A percentile compares a stretch with the other conserved stretches of the same genome.
These are phyloP conservation scores for Cystobasidium tubakii DNA, from an alignment of 768 basidiomycete genomes.

Conservation along the genomic window DNA sequence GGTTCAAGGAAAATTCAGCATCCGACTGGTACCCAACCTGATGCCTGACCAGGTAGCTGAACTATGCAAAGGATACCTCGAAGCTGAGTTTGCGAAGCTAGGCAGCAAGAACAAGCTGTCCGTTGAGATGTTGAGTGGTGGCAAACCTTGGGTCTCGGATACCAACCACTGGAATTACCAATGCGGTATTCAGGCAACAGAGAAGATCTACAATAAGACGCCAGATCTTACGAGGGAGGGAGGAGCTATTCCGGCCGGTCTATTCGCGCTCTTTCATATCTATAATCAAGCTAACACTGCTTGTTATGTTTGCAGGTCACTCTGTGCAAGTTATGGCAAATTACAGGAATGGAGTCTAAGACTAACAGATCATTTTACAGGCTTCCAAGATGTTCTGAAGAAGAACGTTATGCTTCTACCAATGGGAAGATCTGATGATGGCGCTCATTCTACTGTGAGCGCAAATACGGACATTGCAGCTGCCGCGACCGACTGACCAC, in stretches of 20 bases:
- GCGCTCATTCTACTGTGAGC: slow-evolving; percentile 64
- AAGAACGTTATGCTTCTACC: slow-evolving; percentile 84
- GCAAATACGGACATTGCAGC: no score
- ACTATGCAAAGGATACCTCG: slow-evolving; percentile 64
- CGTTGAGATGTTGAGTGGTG: slow-evolving; percentile 69
- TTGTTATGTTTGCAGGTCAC: not conserved
- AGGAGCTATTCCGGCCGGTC: slow-evolving; percentile 76
- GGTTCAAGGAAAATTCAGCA: slow-evolving; percentile 74
- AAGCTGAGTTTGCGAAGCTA: slow-evolving; percentile 75
- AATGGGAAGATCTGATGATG: slow-evolving; percentile 62
- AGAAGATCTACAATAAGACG: slow-evolving; percentile 61
- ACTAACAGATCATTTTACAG: not conserved
- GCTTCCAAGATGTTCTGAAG: slow-evolving; percentile 74
- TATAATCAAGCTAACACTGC: not conserved
- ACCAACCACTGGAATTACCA: slow-evolving; percentile 77
- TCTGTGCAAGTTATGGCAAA: not conserved
- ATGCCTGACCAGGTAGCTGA: slow-evolving; percentile 68
- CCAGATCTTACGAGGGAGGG: slow-evolving; percentile 84
- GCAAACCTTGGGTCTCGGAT: slow-evolving; percentile 74
- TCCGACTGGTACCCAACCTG: slow-evolving; percentile 85
- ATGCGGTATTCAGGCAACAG: slow-evolving; percentile 61
- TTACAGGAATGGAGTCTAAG: slow-evolving; percentile 61
- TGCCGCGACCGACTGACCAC: no score
- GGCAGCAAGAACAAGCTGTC: slow-evolving; percentile 73
- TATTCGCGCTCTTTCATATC: not conserved